phyloP scores from a whole-genome alignment of 2,329 filamentous ascomycete genomes.

The Microdochium trichocladiopsis region DNA sequence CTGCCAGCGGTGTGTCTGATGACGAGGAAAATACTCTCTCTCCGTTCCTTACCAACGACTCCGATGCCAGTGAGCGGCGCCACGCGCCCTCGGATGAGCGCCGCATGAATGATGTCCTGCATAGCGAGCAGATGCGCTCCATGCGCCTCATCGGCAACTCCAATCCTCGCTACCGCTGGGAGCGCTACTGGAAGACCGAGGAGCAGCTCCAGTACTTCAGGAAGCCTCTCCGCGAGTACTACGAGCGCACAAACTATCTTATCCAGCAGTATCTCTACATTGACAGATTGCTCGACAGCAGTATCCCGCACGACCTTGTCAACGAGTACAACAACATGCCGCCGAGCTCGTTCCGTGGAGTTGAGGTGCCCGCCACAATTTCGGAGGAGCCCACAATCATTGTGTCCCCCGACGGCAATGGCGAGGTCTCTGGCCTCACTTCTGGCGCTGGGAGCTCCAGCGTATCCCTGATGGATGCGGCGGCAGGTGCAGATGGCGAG shows the following conservation, averaged over 20 bases:
- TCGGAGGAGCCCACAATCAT: constrained; percentile 50
- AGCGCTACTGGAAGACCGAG: constrained; percentile 77
- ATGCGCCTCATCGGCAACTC: constrained; percentile 83
- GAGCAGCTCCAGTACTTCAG: constrained; percentile 66
- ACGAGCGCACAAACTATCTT: constrained; percentile 81
- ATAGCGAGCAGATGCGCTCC: constrained; percentile 68
- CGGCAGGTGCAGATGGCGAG: not conserved
- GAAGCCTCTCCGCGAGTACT: constrained; percentile 75
- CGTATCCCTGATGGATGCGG: not conserved
- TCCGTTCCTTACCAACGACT: not conserved
- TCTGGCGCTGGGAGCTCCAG: not conserved
- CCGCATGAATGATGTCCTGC: constrained; percentile 50
- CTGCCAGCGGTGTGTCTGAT: constrained; percentile 6
- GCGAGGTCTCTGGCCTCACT: constrained; percentile 7
- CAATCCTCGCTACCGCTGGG: constrained; percentile 81
- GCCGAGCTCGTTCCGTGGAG: constrained; percentile 42
- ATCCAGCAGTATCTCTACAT: constrained; percentile 93
- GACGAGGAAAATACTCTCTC: constrained; percentile 14
- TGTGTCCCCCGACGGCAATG: constrained; percentile 19
- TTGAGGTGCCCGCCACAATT: constrained; percentile 67
- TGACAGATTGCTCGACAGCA: constrained; percentile 82
- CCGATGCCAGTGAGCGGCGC: constrained; percentile 33
- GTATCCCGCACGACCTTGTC: constrained; percentile 83
- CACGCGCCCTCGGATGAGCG: constrained; percentile 46
- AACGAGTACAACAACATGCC: constrained; percentile 75